Percentiles rank a stretch among this genome's conserved stretches.
Conservation (phyloP, 352 stramenopile genomes). For the Phytopythium chamaehyphon region DNA sequence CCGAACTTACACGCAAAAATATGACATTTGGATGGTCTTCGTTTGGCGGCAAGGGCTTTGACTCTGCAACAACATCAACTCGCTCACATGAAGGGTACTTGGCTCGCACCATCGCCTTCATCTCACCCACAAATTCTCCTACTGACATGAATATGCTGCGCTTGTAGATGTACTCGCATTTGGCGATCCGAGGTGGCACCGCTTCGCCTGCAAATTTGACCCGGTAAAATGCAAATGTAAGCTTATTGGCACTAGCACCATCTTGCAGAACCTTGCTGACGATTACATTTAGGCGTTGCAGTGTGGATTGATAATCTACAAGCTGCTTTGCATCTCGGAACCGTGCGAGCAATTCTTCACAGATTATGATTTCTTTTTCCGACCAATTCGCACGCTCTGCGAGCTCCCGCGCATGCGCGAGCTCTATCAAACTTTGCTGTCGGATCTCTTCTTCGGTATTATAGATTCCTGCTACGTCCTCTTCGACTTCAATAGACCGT, state of each 20-base stretch:
- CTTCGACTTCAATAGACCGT: constrained; percentile 34
- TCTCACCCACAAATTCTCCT: constrained; percentile 59
- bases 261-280: constrained; percentile 14
- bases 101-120: constrained; percentile 47
- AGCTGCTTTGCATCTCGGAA: constrained; percentile 31
- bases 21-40: constrained; percentile 55
- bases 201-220: constrained; percentile 50
- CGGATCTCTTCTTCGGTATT: constrained; percentile 24
- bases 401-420: constrained; percentile 31
- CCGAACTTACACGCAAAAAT: constrained; percentile 48
- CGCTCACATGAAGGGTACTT: constrained; percentile 55
- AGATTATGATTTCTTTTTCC: constrained; percentile 47
- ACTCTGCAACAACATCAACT: constrained; percentile 52
- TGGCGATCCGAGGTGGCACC: constrained; percentile 33
- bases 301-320: constrained; percentile 46
- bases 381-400: constrained; percentile 44
- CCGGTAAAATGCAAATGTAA: constrained; percentile 46
- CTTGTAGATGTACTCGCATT: constrained; percentile 72
- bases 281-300: constrained; percentile 33
- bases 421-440: constrained; percentile 12
- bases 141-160: constrained; percentile 62
- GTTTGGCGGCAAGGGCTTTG: constrained; percentile 29
- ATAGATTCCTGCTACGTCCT: constrained; percentile 2
- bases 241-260: constrained; percentile 1
- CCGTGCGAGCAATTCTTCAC: constrained; percentile 37